A percentile compares a stretch with the other conserved stretches of the same genome.
phyloP scores from a whole-genome alignment of 2,329 filamentous ascomycete species.

The Colletotrichum costaricense region DNA sequence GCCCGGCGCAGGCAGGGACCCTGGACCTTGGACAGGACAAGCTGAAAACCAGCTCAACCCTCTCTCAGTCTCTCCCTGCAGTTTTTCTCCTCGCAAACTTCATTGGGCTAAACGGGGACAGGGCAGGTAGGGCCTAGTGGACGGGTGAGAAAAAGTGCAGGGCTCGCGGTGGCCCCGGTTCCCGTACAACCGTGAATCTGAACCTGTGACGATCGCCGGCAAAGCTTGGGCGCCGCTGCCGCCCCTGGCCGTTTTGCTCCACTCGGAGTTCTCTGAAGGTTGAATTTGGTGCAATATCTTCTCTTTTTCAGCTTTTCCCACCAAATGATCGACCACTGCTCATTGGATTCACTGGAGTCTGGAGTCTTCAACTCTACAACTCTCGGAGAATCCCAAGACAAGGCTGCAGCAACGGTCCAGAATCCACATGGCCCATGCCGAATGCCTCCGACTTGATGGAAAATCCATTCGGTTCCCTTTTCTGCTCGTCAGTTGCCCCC shows the following conservation, averaged over 20 bases:
- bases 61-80: background rate
- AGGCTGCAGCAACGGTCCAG: background rate
- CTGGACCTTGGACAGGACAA: background rate
- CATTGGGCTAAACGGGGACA: conserved; percentile 10
- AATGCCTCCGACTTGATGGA: conserved; percentile 3
- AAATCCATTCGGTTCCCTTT: background rate
- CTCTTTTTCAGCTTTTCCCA: background rate
- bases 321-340: background rate
- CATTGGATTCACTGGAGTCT: background rate
- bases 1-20: conserved; percentile 21
- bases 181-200: conserved; percentile 31
- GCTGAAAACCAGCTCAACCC: conserved; percentile 1
- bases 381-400: background rate
- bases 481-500: background rate
- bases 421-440: background rate
- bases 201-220: conserved; percentile 25
- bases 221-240: conserved; percentile 15
- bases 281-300: background rate
- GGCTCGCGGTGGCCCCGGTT: conserved; percentile 19
- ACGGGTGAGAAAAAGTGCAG: conserved; percentile 14
- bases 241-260: too few relatives aligned
- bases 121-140: background rate
- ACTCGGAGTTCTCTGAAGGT: background rate
- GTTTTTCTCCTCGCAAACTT: background rate
- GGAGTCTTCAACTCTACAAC: background rate